Percentiles rank a stretch among this genome's conserved stretches.
These are phyloP conservation scores for Canavalia gladiata DNA, from an alignment of 306 rosid genomes.

Conservation along the genomic window DNA sequence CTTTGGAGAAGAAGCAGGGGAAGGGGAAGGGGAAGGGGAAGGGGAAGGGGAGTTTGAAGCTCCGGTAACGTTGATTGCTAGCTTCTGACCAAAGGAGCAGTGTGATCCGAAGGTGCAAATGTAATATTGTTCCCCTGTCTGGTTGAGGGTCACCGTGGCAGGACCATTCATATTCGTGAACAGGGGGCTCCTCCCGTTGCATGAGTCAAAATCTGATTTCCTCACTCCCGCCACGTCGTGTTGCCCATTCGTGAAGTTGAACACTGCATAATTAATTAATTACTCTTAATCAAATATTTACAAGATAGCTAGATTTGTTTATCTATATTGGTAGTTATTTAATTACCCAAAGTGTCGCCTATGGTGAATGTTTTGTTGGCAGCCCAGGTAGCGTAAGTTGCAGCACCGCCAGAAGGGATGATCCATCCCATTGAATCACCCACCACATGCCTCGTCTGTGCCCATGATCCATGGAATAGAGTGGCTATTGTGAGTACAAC, in stretches of 20 bases:
- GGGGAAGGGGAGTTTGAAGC: conserved; percentile 53
- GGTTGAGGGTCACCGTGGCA: conserved; percentile 48
- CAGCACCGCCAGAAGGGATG: conserved; percentile 53
- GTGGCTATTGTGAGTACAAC: conserved; percentile 52
- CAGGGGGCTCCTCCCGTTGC: conserved; percentile 49
- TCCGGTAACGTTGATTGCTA: conserved; percentile 59
- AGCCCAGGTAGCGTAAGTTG: conserved; percentile 66
- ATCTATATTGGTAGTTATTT: background rate
- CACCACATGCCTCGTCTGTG: conserved; percentile 60
- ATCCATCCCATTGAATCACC: conserved; percentile 75
- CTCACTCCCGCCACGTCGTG: conserved; percentile 67
- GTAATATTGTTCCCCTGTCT: conserved; percentile 63
- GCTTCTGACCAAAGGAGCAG: conserved; percentile 65
- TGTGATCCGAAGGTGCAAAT: conserved; percentile 62
- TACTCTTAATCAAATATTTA: no score
- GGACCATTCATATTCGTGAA: conserved; percentile 41
- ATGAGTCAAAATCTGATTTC: conserved; percentile 62
- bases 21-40: conserved; percentile 38
- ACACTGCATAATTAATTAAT: conserved; percentile 49
- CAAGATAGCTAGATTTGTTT: no score
- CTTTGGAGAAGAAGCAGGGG: conserved; percentile 64
- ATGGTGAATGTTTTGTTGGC: conserved; percentile 56
- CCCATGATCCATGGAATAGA: conserved; percentile 52
- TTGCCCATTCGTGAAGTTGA: conserved; percentile 50
- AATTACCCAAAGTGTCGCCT: conserved; percentile 71